A percentile compares a stretch with the other conserved stretches of the same genome.
phyloP scores from a whole-genome alignment of 176 grass and related monocot genomes.

The Tuctoria greenei region DNA sequence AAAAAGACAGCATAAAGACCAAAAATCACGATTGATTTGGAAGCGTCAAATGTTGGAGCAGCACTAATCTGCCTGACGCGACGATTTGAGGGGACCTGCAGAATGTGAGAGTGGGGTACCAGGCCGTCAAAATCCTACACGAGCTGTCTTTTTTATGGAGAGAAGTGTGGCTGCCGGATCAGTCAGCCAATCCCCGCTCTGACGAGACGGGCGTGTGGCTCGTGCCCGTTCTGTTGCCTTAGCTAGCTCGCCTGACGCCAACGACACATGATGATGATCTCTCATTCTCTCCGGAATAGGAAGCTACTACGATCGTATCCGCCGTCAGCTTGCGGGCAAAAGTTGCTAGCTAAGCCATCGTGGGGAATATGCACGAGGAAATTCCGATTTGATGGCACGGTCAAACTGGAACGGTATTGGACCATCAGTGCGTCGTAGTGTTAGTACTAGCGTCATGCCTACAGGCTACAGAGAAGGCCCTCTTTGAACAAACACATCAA shows the following conservation, averaged over 20 bases:
- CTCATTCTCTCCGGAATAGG: not conserved
- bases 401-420: conserved; percentile 1
- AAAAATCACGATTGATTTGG: conserved; percentile 26
- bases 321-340: conserved; percentile 12
- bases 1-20: not conserved
- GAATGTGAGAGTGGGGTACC: not conserved
- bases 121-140: conserved; percentile 27
- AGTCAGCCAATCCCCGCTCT: not conserved
- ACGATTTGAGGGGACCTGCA: not conserved
- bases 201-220: not conserved
- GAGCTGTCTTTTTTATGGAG: not conserved
- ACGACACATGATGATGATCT: not conserved
- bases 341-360: not conserved
- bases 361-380: conserved; percentile 2
- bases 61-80: not conserved
- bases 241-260: not conserved
- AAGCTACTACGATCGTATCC: conserved; percentile 30
- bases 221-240: not conserved
- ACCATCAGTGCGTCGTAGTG: not conserved
- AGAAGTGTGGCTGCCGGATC: conserved; percentile 16
- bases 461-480: not conserved
- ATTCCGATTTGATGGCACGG: not conserved
- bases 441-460: not conserved
- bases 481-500: not conserved
- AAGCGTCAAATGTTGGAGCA: conserved; percentile 44